Base-by-base conservation (phyloP, 331 rosid species). In the Quercus tomentella region DNA sequence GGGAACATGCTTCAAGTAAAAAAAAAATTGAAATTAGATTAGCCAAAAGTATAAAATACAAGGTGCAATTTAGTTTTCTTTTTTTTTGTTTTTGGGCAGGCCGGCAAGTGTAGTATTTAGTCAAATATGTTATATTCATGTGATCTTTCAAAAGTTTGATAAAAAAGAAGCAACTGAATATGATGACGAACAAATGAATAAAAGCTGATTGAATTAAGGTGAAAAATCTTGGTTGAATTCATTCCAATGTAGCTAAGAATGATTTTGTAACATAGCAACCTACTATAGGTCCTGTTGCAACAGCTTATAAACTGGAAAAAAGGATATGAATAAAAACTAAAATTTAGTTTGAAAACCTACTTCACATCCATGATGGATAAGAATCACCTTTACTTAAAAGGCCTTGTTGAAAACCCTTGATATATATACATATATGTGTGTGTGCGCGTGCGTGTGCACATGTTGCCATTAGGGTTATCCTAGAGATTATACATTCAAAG, bases 381-480 rank as follows among this genome's bases (percentile, higher is more conserved):
- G 45, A 41, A 41, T 41, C 45, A 41, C 45, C 45, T 8, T 41
- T 41, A 8, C 45, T 41, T 41, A 41, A 41, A 41, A 41, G 45
- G 45, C 45, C 45, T 8, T 41, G 45, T 8, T 41, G 45, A 41
- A 41, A 41, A 41, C 0, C 1, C 3, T 41, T 41, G 45, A 41
- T 41, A 41, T 41, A 41, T 41, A 41, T 41, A 41, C 12, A 7
- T 37, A 8, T 37, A 2, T 2, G 3, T 8, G 45, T 8, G 43
- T 7, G 10, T 0, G 43, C 0, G 1, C 2, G 2, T 0, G 45
- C 1, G 1, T 7, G 45, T 41, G 45, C 45, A 41, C 45, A 2
- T 41, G 45, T 41, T 41, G 45, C 45, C 45, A 41, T 41, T 41
- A 41, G 45, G 45, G 12, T 41, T 41, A 41, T 8, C 3, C 45